Evolutionary conservation across 208 protist genomes (phyloP).

Genomic region (Entamoeba invadens): DNA sequence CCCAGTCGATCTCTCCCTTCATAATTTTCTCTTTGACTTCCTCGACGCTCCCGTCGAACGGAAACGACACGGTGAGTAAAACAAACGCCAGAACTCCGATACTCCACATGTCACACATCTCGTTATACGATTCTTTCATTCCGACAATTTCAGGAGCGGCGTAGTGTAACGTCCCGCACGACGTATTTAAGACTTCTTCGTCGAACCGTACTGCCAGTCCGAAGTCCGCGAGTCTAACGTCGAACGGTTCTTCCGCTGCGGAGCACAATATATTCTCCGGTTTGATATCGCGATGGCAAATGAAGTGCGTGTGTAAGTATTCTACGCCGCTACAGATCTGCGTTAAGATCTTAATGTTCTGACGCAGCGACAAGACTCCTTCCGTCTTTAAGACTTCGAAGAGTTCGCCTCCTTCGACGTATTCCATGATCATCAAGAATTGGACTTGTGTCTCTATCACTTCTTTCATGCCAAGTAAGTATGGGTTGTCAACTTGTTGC

Average conservation of each 20-base stretch:
- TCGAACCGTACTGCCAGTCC: background rate
- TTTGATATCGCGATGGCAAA: slow-evolving; percentile 1
- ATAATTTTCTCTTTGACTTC: background rate
- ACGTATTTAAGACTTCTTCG: background rate
- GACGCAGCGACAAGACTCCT: background rate
- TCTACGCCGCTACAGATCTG: background rate
- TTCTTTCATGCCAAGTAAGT: background rate
- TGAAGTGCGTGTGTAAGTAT: background rate
- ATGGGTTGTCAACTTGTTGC: background rate
- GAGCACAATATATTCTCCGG: background rate
- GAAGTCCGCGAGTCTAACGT: background rate
- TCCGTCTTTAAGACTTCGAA: background rate
- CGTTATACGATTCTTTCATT: background rate
- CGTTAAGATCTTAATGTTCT: background rate
- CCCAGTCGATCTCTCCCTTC: background rate
- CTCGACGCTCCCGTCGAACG: background rate
- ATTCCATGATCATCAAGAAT: background rate
- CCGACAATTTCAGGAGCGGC: background rate
- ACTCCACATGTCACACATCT: background rate
- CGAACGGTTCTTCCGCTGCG: background rate
- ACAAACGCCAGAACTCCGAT: background rate
- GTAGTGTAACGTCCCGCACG: background rate
- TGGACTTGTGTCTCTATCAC: background rate
- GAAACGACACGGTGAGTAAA: background rate
- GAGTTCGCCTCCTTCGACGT: background rate